phyloP scores from a whole-genome alignment of 345 rosid species.

The Camelina sativa region DNA sequence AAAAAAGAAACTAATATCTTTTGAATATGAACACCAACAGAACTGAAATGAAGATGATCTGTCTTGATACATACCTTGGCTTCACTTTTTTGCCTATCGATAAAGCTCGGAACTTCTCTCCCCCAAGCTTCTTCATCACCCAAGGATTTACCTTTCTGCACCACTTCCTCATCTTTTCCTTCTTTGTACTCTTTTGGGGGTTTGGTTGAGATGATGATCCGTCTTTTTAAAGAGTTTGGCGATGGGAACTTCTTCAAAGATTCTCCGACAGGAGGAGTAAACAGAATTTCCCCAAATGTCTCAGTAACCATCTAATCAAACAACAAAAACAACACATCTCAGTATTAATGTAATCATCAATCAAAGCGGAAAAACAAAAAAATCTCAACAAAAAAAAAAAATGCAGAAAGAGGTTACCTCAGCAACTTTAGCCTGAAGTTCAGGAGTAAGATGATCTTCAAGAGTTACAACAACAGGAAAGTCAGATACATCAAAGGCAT shows the following conservation, averaged over 20 bases:
- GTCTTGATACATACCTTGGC: slow-evolving; percentile 27
- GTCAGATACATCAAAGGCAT: slow-evolving; percentile 78
- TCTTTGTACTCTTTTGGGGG: slow-evolving; percentile 80
- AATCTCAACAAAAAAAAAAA: neutral
- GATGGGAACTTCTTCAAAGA: slow-evolving; percentile 76
- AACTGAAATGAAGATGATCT: slow-evolving; percentile 19
- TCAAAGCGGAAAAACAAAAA: neutral
- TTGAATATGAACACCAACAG: slow-evolving; percentile 26
- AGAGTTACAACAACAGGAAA: slow-evolving; percentile 83
- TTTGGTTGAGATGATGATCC: slow-evolving; percentile 78
- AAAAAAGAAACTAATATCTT: slow-evolving; percentile 11
- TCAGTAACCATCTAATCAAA: slow-evolving; percentile 68
- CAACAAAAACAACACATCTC: slow-evolving; percentile 28
- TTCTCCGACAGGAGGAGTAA: slow-evolving; percentile 64
- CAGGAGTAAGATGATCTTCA: slow-evolving; percentile 83
- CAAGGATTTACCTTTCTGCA: slow-evolving; percentile 49
- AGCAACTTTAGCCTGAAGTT: slow-evolving; percentile 84
- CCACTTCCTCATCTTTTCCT: slow-evolving; percentile 37
- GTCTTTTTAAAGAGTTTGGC: slow-evolving; percentile 62
- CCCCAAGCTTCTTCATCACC: slow-evolving; percentile 83
- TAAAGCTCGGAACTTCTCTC: slow-evolving; percentile 63
- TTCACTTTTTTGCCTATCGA: slow-evolving; percentile 34
- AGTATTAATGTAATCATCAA: neutral
- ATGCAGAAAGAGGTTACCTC: slow-evolving; percentile 51
- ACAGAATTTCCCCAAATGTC: slow-evolving; percentile 77